Base-by-base conservation (phyloP, 495 filamentous ascomycete genomes). In the Annulohypoxylon stygium region DNA sequence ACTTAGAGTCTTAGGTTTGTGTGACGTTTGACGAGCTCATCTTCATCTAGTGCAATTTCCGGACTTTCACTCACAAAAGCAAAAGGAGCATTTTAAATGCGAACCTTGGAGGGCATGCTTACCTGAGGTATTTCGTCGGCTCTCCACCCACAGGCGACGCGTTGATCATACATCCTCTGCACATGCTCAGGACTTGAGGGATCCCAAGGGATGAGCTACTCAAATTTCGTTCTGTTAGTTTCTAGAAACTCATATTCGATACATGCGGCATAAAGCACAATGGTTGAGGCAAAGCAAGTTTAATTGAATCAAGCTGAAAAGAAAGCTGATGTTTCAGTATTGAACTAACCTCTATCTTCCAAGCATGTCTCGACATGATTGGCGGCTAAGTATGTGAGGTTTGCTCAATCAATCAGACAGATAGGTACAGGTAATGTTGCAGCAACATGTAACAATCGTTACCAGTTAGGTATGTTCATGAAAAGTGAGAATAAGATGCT, bases 61-160 rank as follows among this genome's bases (percentile, higher is more conserved):
- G 26, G 20, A 26, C 36, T 26, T 30, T 43, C 18, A 45, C 14
- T 43, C 9, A 43, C 9, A 7, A 45, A 60, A 37, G 3, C 39
- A 60, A 43, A 25, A 25, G n/a, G 34, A n/a, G 10, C n/a, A n/a
- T 18, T 25, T 10, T 20, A 8, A 18, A 20, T 23, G 43, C 30
- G 30, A 30, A 30, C 20, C 20, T 23, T 23, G 20, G 20, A 23
- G 20, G 20, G 45, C 23, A 39, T 66, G 14, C 72, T 75, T 23
- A 68, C 72, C 34, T 12, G 41, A 41, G 75, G 74, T 8, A 82
- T 75, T 39, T 70, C 64, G 1, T 83, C 65, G 0, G 66, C 39
- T 18, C 79, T 76, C 82, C 82, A 84, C 14, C 78, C 80, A 64
- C 82, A 84, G 8, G 80, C 75, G 11, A 82, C 66, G n/a, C 81